Conservation (phyloP, 2,329 filamentous ascomycete genomes). For the Cercospora beticola region DNA sequence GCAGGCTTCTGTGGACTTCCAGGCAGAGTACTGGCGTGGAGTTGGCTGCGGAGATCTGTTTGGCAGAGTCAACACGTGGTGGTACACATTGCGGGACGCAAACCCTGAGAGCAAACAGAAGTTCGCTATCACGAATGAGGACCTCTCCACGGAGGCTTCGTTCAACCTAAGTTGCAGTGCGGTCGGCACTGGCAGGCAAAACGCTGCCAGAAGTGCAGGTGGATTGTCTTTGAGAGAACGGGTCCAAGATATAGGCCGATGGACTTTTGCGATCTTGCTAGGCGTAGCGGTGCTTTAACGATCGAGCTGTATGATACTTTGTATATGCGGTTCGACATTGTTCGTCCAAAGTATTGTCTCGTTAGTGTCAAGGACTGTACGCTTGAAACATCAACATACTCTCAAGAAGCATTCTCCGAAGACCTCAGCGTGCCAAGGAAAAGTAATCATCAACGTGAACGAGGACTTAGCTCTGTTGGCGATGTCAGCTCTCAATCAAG, state of each 20-base stretch:
- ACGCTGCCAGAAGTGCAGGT: not conserved
- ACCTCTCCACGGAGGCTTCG: not conserved
- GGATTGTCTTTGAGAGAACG: not conserved
- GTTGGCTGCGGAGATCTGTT: constrained; percentile 47
- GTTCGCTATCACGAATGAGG: constrained; percentile 14
- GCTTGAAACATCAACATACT: not conserved
- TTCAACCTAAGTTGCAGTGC: constrained; percentile 9
- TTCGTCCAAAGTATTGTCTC: not conserved
- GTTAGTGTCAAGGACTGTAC: not conserved
- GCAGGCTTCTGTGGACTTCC: not conserved
- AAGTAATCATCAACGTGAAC: not conserved
- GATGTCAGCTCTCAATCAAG: not conserved
- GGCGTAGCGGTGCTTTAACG: not conserved
- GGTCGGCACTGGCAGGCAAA: not conserved
- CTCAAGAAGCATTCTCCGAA: not conserved
- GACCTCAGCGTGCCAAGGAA: not conserved
- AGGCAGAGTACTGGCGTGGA: not conserved
- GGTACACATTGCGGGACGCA: constrained; percentile 55
- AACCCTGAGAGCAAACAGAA: constrained; percentile 6
- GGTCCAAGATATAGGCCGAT: not conserved
- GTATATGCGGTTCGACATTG: not conserved
- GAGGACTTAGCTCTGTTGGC: not conserved
- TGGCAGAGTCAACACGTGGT: constrained; percentile 63
- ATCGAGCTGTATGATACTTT: not conserved
- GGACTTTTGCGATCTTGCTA: not conserved